Evolutionary conservation across 129 eudicot genomes (phyloP).

Genomic region (Erigeron canadensis): DNA sequence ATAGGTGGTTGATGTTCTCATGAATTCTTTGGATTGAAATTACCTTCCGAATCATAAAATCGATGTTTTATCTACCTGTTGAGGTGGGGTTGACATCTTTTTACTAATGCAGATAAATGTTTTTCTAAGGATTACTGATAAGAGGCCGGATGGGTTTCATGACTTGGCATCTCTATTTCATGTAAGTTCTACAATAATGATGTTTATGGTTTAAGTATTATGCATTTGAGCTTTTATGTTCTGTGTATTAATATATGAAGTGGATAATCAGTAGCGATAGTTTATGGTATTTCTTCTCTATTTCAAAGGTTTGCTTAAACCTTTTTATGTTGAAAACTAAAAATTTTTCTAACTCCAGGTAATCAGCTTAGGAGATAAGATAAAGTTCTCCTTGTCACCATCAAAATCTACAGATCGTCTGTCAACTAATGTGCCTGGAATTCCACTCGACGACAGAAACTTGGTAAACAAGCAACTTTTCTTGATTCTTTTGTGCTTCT

Average conservation of each 20-base stretch:
- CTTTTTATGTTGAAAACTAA: constrained; percentile 9
- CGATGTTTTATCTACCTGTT: constrained; percentile 8
- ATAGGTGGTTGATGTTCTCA: constrained; percentile 6
- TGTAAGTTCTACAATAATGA: constrained; percentile 43
- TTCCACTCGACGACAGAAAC: constrained; percentile 91
- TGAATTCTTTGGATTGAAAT: background rate
- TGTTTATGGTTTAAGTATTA: background rate
- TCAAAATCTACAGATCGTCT: constrained; percentile 79
- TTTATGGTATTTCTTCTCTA: background rate
- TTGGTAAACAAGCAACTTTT: constrained; percentile 48
- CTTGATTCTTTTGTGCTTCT: constrained; percentile 15
- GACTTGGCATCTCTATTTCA: constrained; percentile 98
- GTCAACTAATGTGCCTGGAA: constrained; percentile 89
- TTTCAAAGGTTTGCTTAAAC: background rate
- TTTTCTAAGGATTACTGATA: constrained; percentile 82
- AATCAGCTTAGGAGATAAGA: constrained; percentile 89
- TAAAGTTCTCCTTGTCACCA: constrained; percentile 92
- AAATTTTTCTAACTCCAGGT: constrained; percentile 46
- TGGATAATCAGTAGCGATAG: background rate
- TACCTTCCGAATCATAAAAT: constrained; percentile 5
- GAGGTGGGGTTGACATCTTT: constrained; percentile 3
- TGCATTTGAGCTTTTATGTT: constrained; percentile 6
- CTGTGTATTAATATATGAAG: background rate
- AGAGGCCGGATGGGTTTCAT: constrained; percentile 95
- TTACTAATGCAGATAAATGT: constrained; percentile 71